A percentile compares a stretch with the other conserved stretches of the same genome.
Evolutionary conservation across 1,284 basidiomycete species (phyloP).

Genomic region (Fomitopsis pinicola): DNA sequence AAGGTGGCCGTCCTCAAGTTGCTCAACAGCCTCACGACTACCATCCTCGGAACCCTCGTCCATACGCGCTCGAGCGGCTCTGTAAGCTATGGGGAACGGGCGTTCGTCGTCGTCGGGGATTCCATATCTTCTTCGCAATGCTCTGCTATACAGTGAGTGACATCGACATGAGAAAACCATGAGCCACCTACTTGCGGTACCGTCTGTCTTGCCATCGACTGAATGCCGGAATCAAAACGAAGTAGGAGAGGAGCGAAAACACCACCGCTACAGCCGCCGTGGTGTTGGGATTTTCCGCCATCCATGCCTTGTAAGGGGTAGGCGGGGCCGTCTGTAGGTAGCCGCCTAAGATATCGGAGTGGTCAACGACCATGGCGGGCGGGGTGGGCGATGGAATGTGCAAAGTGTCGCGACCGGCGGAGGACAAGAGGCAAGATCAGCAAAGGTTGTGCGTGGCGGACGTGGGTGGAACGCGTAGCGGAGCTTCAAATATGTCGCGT

Average conservation of each 20-base stretch:
- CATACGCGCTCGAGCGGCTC: slow-evolving; percentile 52
- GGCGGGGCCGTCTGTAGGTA: slow-evolving; percentile 38
- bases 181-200: slow-evolving; percentile 51
- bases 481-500: slow-evolving; percentile 11
- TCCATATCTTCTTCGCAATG: slow-evolving; percentile 67
- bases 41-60: slow-evolving; percentile 29
- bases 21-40: background rate
- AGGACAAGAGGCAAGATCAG: slow-evolving; percentile 4
- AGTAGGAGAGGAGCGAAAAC: background rate
- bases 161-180: slow-evolving; percentile 10
- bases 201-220: slow-evolving; percentile 50
- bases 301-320: slow-evolving; percentile 12
- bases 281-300: background rate
- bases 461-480: slow-evolving; percentile 9
- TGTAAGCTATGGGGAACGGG: slow-evolving; percentile 81
- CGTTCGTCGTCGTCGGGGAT: slow-evolving; percentile 77
- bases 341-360: slow-evolving; percentile 65
- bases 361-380: slow-evolving; percentile 27
- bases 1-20: background rate
- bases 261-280: slow-evolving; percentile 15
- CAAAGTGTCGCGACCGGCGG: slow-evolving; percentile 8
- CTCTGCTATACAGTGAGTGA: slow-evolving; percentile 27
- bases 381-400: background rate
- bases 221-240: slow-evolving; percentile 18
- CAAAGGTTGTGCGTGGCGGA: slow-evolving; percentile 6